phyloP scores from a whole-genome alignment of 345 rosid genomes.

The Eucalyptus regnans region DNA sequence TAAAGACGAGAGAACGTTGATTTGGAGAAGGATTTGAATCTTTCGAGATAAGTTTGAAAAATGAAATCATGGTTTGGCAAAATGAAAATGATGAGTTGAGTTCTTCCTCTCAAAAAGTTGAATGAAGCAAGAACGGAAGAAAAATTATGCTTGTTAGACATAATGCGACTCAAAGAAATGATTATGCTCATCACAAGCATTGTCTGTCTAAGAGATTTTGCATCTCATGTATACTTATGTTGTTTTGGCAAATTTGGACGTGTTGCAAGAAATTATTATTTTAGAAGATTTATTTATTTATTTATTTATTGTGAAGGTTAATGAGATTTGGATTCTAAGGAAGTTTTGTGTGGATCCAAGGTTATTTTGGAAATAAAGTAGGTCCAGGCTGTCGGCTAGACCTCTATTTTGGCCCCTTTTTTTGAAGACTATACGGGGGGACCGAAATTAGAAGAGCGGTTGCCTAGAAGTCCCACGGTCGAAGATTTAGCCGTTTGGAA shows the following conservation, averaged over 20 bases:
- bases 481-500: neutral
- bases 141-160: neutral
- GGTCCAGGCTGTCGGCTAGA: neutral
- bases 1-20: neutral
- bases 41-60: neutral
- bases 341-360: neutral
- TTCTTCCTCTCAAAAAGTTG: neutral
- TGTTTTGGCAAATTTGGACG: neutral
- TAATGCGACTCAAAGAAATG: neutral
- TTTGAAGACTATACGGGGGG: neutral
- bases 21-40: neutral
- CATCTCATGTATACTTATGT: neutral
- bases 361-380: neutral
- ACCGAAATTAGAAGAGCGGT: neutral
- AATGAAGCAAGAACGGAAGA: neutral
- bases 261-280: neutral
- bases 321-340: neutral
- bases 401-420: neutral
- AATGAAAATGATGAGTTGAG: neutral
- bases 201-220: neutral
- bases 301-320: neutral
- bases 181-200: neutral
- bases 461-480: neutral
- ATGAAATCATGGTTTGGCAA: neutral
- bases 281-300: neutral